Evolutionary conservation across 1,139 yeast species (phyloP), one percentile per base, ranked within the genome.

Genomic region (Magnusiomyces tetraspermus): DNA sequence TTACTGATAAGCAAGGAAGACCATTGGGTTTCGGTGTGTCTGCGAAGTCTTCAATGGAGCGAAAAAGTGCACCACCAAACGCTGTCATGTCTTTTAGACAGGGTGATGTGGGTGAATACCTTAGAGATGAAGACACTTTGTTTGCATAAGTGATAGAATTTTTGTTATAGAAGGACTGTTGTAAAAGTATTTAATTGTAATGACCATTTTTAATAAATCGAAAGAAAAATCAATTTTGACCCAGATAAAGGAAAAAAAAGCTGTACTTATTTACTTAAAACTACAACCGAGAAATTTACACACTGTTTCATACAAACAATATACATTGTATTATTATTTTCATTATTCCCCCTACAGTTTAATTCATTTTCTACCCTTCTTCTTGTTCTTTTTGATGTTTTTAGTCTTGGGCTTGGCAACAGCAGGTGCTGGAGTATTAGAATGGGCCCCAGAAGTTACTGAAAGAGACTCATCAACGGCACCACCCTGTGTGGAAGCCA

Each of bases 61-160:
- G 94, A 23, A 80, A 94, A 69, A 80, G 82, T 65, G 74, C 89
- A 61, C 95, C 86, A 67, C 98, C 98, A 50, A 90, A 95, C 26
- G 95, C 84, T 43, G 90, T 92, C 50, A 96, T 90, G n/a, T 95
- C 95, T 11, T 92, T 87, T 69, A 83, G 98, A 77, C 99, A 92
- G 69, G 86, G 95, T 60, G 99, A 92, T 74, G 88, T 92, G 61
- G 99, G 99, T 60, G 99, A 92, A 71, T 92, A 89, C 67, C 77
- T 92, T 67, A 88, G 99, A 77, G 98, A 92, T 64, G 98, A 92
- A 75, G 98, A 92, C 69, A 86, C 97, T 40, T 74, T 92, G 63
- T 92, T 92, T 68, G 86, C 97, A 37, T 88, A 73, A 61, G 28
- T 43, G 36, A 36, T 38, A 19, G 15, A 38, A 19, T 22, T 11